Evolutionary conservation across 2,329 filamentous ascomycete species (phyloP), one percentile per base, ranked within the genome.

Genomic region (Pezicula carpinea): DNA sequence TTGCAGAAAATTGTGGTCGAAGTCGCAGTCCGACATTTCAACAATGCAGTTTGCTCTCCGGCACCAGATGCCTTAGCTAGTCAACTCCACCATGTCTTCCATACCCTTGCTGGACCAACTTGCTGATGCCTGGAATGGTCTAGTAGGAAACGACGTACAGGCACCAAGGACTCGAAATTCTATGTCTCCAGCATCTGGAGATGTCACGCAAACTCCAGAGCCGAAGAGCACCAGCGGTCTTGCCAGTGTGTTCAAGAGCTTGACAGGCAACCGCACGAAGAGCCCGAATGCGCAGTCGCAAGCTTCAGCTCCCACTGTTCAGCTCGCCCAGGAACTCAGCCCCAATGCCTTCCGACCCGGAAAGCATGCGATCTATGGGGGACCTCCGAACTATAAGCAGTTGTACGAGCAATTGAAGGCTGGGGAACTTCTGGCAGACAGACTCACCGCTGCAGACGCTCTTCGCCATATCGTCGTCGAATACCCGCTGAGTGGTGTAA

Each of bases 201-300:
- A 83, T 70, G 75, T 73, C 59, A 62, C 69, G 54, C 70, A 73
- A 50, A 73, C 74, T 53, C 72, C 75, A 58, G 80, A 84, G 62
- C 69, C 75, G 48, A 77, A 72, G 66, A 73, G 67, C 59, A 64
- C 71, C 34, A 71, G 79, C 52, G 79, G 78, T 56, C 71, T 85
- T 57, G 79, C 78, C 57, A 77, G 78, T 56, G 80, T 85, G 51
- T 80, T 85, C 61, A 82, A 81, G 59, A 80, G 76, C 56, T 68
- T 85, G 57, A 76, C 80, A 41, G 60, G 63, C 57, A 72, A 71
- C 48, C 81, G 74, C 48, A 71, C 70, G 39, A 82, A 77, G 56
- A 73, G 51, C 64, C 70, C 50, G 66, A 72, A 44, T 69, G 71
- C 43, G 51, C 68, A 45, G 59, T 62, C 47, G 45, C 62, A 58